phyloP scores from a whole-genome alignment of 768 basidiomycete genomes.

The Russula dissimulans region DNA sequence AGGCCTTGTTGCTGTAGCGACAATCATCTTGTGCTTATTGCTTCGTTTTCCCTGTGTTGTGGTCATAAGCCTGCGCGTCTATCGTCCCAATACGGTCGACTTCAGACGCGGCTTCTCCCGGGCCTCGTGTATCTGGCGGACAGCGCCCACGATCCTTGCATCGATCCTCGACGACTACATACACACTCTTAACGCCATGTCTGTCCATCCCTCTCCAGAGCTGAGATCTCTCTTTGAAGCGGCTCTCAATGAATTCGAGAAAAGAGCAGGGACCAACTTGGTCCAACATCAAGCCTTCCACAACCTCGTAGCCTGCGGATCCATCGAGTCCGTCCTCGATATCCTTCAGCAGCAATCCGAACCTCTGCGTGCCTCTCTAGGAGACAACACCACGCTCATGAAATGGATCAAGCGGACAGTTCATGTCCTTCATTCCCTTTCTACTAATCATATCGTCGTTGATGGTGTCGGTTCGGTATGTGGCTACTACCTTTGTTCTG shows the following conservation, averaged over 20 bases:
- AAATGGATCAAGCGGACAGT: background rate
- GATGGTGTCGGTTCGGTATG: too few relatives aligned
- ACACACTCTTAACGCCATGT: too few relatives aligned
- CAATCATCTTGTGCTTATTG: too few relatives aligned
- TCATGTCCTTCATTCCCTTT: background rate
- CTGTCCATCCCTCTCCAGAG: background rate
- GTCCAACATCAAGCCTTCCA: background rate
- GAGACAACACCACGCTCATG: background rate
- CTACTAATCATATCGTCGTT: too few relatives aligned
- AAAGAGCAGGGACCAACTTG: too few relatives aligned
- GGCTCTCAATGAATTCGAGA: background rate
- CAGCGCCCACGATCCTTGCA: background rate
- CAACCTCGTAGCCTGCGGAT: background rate
- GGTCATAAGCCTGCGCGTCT: too few relatives aligned
- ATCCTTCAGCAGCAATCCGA: too few relatives aligned
- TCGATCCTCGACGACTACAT: background rate
- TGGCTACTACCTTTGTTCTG: too few relatives aligned
- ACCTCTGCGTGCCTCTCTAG: background rate
- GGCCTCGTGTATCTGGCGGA: background rate
- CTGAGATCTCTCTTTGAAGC: background rate
- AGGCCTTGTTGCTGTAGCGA: too few relatives aligned
- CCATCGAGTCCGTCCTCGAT: background rate
- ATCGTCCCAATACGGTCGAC: too few relatives aligned
- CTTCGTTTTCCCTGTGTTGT: too few relatives aligned
- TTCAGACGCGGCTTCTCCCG: conserved; percentile 25